Base-by-base conservation (phyloP, 306 rosid species). In the Nissolia schottii region DNA sequence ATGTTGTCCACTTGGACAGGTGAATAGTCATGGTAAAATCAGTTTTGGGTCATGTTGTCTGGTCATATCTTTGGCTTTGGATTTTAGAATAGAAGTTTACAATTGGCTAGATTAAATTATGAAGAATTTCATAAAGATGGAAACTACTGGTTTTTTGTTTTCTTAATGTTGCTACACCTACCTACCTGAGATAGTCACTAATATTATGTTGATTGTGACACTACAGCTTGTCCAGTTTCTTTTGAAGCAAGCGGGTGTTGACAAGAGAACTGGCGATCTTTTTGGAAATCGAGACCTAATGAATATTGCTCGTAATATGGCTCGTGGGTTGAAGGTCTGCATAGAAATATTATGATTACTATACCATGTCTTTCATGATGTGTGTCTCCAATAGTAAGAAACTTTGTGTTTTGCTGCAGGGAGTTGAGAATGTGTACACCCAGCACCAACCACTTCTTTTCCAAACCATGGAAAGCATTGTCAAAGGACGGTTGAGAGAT, bases 221-320 rank as follows among this genome's bases (percentile, higher is more conserved):
- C 81, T 73, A 68, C 96, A 92, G 98, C 96, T 92, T 79, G 96
- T 92, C 80, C 98, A 88, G 85, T 92, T 92, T 78, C 91, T 92
- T 80, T 81, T 92, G 80, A 92, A 90, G 89, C 98, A 92, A 88
- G 98, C 98, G 0, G 98, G 98, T 75, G 90, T 92, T 77, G 96
- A 92, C 77, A 92, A 85, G 81, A 83, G 98, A 81, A 90, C 86
- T 5, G 96, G 93, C 38, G 98, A 90, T 87, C 95, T 92, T 62
- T 92, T 4, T 60, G 96, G 96, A 70, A 92, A 90, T 79, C 88
- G 96, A 63, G 98, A 92, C 81, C 84, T 92, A 83, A 73, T 90
- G 79, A 92, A 92, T 74, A 92, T 92, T 85, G 98, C 98, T 37
- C 98, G 91, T 72, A 92, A 92, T 80, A 92, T 90, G 98, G 98